Evolutionary conservation across 1,284 basidiomycete species (phyloP).

Genomic region (Boletus semigastroideus): DNA sequence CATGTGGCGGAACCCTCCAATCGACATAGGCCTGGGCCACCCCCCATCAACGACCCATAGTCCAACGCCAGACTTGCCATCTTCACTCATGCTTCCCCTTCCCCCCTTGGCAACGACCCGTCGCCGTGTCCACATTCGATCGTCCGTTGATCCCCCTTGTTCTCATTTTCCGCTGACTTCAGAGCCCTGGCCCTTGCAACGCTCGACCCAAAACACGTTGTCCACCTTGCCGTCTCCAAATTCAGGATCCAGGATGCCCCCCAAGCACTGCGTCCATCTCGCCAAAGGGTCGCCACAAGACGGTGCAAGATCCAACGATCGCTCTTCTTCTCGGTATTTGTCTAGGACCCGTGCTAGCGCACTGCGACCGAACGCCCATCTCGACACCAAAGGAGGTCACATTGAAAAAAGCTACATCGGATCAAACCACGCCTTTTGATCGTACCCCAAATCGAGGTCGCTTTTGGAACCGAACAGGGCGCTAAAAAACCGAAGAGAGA

Average conservation of each 20-base stretch:
- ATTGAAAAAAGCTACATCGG: conserved; percentile 2
- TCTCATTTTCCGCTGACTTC: background rate
- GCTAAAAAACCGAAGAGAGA: too few relatives aligned
- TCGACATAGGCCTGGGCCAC: background rate
- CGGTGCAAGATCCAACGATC: background rate
- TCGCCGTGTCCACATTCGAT: conserved; percentile 5
- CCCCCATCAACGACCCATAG: background rate
- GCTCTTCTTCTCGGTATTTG: background rate
- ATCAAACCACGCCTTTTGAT: conserved; percentile 4
- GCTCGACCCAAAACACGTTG: conserved; percentile 20
- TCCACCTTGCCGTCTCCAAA: background rate
- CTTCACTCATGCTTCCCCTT: background rate
- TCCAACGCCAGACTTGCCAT: background rate
- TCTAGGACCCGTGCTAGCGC: conserved; percentile 10
- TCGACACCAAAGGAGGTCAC: background rate
- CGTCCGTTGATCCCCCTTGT: conserved; percentile 5
- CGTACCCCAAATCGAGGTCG: background rate
- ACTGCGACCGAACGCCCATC: conserved; percentile 8
- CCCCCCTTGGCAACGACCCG: background rate
- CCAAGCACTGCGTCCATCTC: background rate
- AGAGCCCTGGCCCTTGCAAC: conserved; percentile 1
- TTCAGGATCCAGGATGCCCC: background rate
- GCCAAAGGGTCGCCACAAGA: conserved; percentile 4
- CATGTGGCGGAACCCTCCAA: too few relatives aligned
- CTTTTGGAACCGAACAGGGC: too few relatives aligned